A percentile compares a stretch with the other conserved stretches of the same genome.
These are phyloP conservation scores for Penicillium manginii DNA, from an alignment of 495 filamentous ascomycete species.

Conservation along the genomic window DNA sequence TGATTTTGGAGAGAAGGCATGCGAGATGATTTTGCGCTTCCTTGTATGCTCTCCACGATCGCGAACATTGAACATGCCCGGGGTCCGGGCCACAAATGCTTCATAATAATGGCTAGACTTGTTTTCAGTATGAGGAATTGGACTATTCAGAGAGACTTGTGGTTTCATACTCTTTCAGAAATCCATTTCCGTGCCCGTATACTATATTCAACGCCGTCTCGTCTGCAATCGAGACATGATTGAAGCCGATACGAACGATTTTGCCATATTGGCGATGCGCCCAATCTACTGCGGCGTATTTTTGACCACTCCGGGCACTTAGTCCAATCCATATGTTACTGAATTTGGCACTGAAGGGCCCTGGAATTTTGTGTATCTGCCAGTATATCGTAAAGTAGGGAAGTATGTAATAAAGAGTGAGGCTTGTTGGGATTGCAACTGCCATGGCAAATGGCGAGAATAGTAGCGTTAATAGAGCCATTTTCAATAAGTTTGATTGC, in stretches of 20 bases:
- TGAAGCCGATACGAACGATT: constrained; percentile 43
- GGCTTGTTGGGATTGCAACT: constrained; percentile 16
- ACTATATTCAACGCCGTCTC: constrained; percentile 33
- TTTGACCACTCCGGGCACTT: constrained; percentile 26
- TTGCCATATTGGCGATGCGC: constrained; percentile 44
- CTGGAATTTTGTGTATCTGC: constrained; percentile 20
- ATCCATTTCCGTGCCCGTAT: constrained; percentile 61
- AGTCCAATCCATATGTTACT: constrained; percentile 32
- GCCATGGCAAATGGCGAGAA: constrained; percentile 20
- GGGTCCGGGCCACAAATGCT: constrained; percentile 76
- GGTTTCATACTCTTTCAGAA: constrained; percentile 58
- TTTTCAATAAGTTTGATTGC: background rate
- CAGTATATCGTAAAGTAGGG: constrained; percentile 27
- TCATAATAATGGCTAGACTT: constrained; percentile 71
- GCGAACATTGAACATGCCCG: constrained; percentile 80
- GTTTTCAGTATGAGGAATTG: background rate
- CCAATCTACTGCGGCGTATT: constrained; percentile 33
- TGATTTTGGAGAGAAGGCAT: constrained; percentile 76
- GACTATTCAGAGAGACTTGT: too few relatives aligned
- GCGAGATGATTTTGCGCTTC: constrained; percentile 78
- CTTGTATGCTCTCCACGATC: constrained; percentile 75
- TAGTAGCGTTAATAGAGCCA: constrained; percentile 19
- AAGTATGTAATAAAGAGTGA: constrained; percentile 27
- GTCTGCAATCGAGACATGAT: constrained; percentile 40
- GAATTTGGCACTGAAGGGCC: constrained; percentile 27